These are phyloP conservation scores for Sclerotinia glacialis DNA, from an alignment of 2,329 filamentous ascomycete genomes.

Conservation along the genomic window DNA sequence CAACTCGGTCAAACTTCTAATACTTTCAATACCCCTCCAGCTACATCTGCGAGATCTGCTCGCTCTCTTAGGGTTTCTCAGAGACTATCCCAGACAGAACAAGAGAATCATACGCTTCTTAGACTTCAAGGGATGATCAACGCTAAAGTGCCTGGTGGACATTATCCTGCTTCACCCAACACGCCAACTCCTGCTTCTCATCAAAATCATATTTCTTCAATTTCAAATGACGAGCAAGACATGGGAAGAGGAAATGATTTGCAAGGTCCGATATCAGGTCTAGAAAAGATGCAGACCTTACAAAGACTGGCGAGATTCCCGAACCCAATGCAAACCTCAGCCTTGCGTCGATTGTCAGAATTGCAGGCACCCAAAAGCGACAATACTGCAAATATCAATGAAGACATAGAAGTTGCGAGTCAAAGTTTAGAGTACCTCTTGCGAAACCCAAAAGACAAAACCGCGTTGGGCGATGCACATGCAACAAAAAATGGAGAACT, in stretches of 20 bases:
- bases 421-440: constrained; percentile 13
- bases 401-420: neutral
- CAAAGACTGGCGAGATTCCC: constrained; percentile 37
- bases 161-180: constrained; percentile 6
- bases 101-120: constrained; percentile 22
- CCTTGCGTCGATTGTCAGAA: constrained; percentile 32
- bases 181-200: constrained; percentile 8
- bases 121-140: constrained; percentile 22
- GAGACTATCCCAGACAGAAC: constrained; percentile 20
- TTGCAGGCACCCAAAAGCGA: constrained; percentile 29
- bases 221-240: constrained; percentile 22
- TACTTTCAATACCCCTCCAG: constrained; percentile 18
- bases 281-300: constrained; percentile 39
- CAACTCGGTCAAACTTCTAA: constrained; percentile 30
- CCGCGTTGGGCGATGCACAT: neutral
- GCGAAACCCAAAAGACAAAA: neutral
- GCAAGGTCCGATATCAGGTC: constrained; percentile 26
- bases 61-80: constrained; percentile 16
- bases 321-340: constrained; percentile 35
- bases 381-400: neutral
- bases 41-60: constrained; percentile 18
- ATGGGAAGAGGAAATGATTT: constrained; percentile 6
- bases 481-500: constrained; percentile 25
- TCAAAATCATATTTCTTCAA: neutral
- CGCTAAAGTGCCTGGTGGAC: neutral